Conservation (phyloP, 2,329 filamentous ascomycete genomes). For the Tolypocladium cylindrosporum region DNA sequence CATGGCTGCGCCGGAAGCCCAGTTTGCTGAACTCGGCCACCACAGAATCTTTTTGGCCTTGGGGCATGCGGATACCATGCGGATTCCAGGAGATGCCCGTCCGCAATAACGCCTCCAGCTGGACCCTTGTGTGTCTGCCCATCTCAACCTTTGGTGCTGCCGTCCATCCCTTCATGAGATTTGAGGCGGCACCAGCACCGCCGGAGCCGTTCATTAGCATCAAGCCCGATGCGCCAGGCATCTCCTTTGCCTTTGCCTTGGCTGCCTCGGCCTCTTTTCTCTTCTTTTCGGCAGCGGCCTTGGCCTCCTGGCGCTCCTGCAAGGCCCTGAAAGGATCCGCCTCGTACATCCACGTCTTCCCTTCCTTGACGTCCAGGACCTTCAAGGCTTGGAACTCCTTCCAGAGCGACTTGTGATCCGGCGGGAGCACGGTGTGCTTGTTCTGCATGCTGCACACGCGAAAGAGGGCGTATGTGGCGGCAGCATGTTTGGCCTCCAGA, state of each 20-base stretch:
- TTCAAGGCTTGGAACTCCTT: constrained; percentile 83
- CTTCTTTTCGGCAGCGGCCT: constrained; percentile 68
- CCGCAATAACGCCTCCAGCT: constrained; percentile 72
- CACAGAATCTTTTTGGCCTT: constrained; percentile 45
- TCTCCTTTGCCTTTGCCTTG: constrained; percentile 57
- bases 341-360: constrained; percentile 82
- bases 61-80: constrained; percentile 56
- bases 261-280: constrained; percentile 59
- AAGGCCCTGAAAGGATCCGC: constrained; percentile 83
- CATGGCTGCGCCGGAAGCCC: constrained; percentile 81
- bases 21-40: constrained; percentile 66
- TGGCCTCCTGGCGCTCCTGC: constrained; percentile 70
- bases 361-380: constrained; percentile 66
- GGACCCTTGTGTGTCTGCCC: constrained; percentile 67
- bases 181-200: constrained; percentile 17
- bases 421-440: constrained; percentile 86
- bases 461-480: constrained; percentile 84
- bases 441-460: constrained; percentile 93
- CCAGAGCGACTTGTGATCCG: constrained; percentile 83
- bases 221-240: constrained; percentile 47
- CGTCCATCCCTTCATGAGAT: constrained; percentile 66
- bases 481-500: constrained; percentile 86
- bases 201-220: constrained; percentile 37
- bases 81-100: constrained; percentile 81
- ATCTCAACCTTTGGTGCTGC: constrained; percentile 87